Base-by-base conservation (phyloP, 106 monocot genomes). In the Triglochin maritima region DNA sequence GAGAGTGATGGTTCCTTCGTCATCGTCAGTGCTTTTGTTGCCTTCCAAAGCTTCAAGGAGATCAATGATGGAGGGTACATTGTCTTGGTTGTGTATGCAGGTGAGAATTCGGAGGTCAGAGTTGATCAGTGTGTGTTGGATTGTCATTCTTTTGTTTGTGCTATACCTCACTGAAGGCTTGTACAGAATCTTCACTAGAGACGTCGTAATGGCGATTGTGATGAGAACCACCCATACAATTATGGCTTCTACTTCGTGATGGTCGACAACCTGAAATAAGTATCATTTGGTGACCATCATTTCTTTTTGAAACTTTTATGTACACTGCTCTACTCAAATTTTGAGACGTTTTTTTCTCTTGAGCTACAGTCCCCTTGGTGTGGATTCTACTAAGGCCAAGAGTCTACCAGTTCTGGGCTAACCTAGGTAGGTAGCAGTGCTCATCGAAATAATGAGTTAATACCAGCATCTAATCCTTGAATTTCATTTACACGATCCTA, bases 61-160 rank as follows among this genome's bases (percentile, higher is more conserved):
- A 64, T 46, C 42, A 64, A 73, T 55, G 47, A 64, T 15, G 46
- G 73, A 15, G 64, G n/a, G 15, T 45, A 73, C 73, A 47, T 73
- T 56, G 4, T 73, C 62, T 56, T 65, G 14, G 55, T 4, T 56
- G 46, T 52, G 63, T 46, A 73, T 56, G 56, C 63, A 64, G 9
- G 43, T 55, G 2, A 73, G 64, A 17, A 73, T 3, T 5, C 64
- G 64, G 29, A 73, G 64, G 14, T 73, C 73, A 3, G 15, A 4
- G 56, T 65, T 56, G 2, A 8, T 13, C 47, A 55, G 52, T 2
- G 64, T n/a, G 64, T 73, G 63, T 47, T 73, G 54, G 7, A 73
- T 47, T 2, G 73, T 73, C 16, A 63, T 3, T 16, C 63, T 2
- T 64, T 73, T 73, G 55, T 64, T 17, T 15, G 64, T 54, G 0